Evolutionary conservation across 2,329 filamentous ascomycete species (phyloP), one percentile per base, ranked within the genome.

Genomic region (Pseudogymnoascus sp.): DNA sequence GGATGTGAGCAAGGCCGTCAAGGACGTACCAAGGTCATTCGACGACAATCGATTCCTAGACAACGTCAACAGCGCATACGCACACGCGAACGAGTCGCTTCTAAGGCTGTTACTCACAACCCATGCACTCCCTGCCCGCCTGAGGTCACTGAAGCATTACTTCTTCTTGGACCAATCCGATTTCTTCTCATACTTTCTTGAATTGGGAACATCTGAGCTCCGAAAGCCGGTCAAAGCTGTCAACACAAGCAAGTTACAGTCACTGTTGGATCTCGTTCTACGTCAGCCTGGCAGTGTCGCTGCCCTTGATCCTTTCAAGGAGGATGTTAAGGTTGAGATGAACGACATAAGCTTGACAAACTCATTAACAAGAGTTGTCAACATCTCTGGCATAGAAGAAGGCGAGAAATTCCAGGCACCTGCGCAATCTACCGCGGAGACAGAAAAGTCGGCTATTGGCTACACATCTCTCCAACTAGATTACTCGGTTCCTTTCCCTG

Each of bases 121-220:
- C 6, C 95, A 99, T 73, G 90, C 90, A 11, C 83, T 99, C 4
- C 93, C 93, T 0, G 89, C 90, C 28, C 86, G 95, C 38, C 82
- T 99, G 63, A 86, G 89, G 53, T 98, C 93, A 12, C 81, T 99
- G 40, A 99, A 99, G 75, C 95, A 99, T 76, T 99, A 99, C 78
- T 99, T 98, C 80, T 99, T 99, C 81, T 87, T 99, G 66, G 93
- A 98, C 70, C 89, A 93, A 7, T 97, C 95, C 35, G 95, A 99
- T 75, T 99, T 96, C 79, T 98, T 99, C 76, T 92, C 92, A 2
- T 96, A 98, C 76, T 99, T 99, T 75, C 86, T 99, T 65, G 95
- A 99, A 73, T 86, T 99, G 19, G 88, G 91, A 62, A 83, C 89
- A 31, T 93, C 92, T 1, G 95, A 99, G 76, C 82, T 99, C 64